A percentile compares a stretch with the other conserved stretches of the same genome.
Conservation (phyloP, 345 rosid species). For the Arabis alpina region DNA sequence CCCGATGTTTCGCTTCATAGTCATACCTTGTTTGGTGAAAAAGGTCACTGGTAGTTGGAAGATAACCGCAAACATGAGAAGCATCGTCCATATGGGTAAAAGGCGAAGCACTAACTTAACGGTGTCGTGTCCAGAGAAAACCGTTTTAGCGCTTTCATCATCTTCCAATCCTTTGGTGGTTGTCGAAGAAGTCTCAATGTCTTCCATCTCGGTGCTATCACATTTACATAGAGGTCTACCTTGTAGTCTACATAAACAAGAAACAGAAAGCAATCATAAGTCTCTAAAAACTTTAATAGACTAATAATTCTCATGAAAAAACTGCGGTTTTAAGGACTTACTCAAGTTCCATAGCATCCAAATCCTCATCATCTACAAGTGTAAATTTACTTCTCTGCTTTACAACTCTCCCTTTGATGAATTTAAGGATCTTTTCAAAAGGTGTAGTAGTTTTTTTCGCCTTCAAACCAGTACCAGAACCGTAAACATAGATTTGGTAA, state of each 20-base stretch:
- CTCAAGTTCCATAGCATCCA: conserved; percentile 70
- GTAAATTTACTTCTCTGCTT: conserved; percentile 44
- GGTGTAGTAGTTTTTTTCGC: conserved; percentile 34
- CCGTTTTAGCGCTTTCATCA: conserved; percentile 32
- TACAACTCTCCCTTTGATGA: conserved; percentile 46
- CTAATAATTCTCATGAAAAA: background rate
- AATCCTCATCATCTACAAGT: conserved; percentile 48
- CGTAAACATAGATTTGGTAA: conserved; percentile 53
- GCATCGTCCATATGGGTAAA: conserved; percentile 91
- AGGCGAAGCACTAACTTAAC: conserved; percentile 61
- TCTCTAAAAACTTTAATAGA: background rate
- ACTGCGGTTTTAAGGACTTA: conserved; percentile 45
- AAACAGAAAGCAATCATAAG: background rate
- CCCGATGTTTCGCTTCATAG: conserved; percentile 75
- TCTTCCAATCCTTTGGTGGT: conserved; percentile 30
- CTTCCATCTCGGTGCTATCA: conserved; percentile 26
- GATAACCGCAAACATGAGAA: conserved; percentile 86
- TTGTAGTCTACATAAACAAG: conserved; percentile 61
- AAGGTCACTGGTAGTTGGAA: conserved; percentile 90
- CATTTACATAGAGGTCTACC: conserved; percentile 71
- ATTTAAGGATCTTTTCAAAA: conserved; percentile 38
- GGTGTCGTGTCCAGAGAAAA: conserved; percentile 45
- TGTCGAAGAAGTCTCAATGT: conserved; percentile 16
- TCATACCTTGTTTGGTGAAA: conserved; percentile 91
- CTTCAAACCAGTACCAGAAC: conserved; percentile 25